Base-by-base conservation (phyloP, 2,329 filamentous ascomycete genomes). In the Helotiales sp. region DNA sequence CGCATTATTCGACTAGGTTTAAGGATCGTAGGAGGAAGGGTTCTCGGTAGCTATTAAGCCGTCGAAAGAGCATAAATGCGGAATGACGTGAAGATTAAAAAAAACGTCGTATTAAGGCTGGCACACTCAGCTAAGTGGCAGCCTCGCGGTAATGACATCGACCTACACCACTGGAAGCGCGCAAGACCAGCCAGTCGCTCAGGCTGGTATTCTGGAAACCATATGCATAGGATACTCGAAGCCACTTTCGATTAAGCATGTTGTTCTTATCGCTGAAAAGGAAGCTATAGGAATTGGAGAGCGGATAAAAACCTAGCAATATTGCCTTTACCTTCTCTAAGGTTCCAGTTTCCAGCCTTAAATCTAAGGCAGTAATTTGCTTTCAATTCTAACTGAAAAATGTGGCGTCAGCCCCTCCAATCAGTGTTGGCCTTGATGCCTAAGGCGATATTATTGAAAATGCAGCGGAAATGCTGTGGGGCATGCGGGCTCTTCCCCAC, bases 141-240 rank as follows among this genome's bases (percentile, higher is more conserved):
- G 69, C 69, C 68, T 67, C 47, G 65, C 65, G 68, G 63, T 54
- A 66, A 70, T 61, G 30, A 20, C 57, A 65, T 71, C 54, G 63
- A 70, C 61, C 60, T 70, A 55, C 65, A 71, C 64, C 30, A 68
- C 63, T 69, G 59, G 50, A 70, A 70, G 66, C 67, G 65, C 67
- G 57, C 64, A 66, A 71, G n/a, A 66, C 63, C 52, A 40, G 62
- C 67, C 52, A 61, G 37, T 61, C 13, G 20, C 57, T 2, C 17
- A 43, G 30, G 37, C 63, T 52, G 13, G 28, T 52, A 68, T 59
- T 40, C 60, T 66, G 66, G 57, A 68, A 66, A 37, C 15, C 34
- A 66, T 66, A 68, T 37, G n/a, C 37, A 61, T 45, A 61, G 22
- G 26, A 61, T 47, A 61, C n/a, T 61, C 26, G 50, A n/a, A 54